These are phyloP conservation scores for Fusarium paranaense DNA, from an alignment of 2,329 filamentous ascomycete species.

Conservation along the genomic window DNA sequence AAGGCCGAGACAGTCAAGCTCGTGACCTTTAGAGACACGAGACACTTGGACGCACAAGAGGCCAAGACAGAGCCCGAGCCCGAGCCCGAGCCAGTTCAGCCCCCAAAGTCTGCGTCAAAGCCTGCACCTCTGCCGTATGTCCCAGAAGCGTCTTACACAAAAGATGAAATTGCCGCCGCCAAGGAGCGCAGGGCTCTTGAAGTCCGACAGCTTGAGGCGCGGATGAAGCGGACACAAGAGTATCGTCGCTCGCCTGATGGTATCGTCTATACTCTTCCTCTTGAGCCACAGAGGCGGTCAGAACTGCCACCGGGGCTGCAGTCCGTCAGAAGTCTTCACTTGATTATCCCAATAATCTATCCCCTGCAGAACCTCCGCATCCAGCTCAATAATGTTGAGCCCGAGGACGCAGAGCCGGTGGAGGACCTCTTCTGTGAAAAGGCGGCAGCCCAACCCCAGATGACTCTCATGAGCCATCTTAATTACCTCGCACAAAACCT, in stretches of 20 bases:
- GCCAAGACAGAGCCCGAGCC: slow-evolving; percentile 20
- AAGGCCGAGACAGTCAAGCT: slow-evolving; percentile 80
- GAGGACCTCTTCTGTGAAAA: slow-evolving; percentile 74
- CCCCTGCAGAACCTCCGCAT: slow-evolving; percentile 76
- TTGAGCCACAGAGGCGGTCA: slow-evolving; percentile 72
- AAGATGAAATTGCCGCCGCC: slow-evolving; percentile 71
- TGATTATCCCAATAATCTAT: slow-evolving; percentile 78
- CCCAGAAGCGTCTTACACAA: slow-evolving; percentile 63
- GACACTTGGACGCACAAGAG: slow-evolving; percentile 53
- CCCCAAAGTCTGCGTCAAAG: slow-evolving; percentile 27
- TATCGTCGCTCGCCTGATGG: slow-evolving; percentile 79
- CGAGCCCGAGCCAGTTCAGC: slow-evolving; percentile 16
- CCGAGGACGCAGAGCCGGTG: slow-evolving; percentile 69
- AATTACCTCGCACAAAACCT: slow-evolving; percentile 82
- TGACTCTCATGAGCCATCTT: slow-evolving; percentile 78
- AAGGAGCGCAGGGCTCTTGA: slow-evolving; percentile 73
- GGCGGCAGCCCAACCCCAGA: slow-evolving; percentile 65
- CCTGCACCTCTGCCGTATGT: slow-evolving; percentile 48
- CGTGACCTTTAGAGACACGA: slow-evolving; percentile 69
- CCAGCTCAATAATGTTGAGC: slow-evolving; percentile 72
- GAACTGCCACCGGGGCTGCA: slow-evolving; percentile 72
- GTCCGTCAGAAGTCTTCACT: slow-evolving; percentile 70
- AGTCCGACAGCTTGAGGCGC: slow-evolving; percentile 78
- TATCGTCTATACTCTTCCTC: slow-evolving; percentile 75
- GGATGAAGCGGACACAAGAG: slow-evolving; percentile 74